Conservation (phyloP, 2,329 filamentous ascomycete genomes). For the Pseudohalonectria lignicola region DNA sequence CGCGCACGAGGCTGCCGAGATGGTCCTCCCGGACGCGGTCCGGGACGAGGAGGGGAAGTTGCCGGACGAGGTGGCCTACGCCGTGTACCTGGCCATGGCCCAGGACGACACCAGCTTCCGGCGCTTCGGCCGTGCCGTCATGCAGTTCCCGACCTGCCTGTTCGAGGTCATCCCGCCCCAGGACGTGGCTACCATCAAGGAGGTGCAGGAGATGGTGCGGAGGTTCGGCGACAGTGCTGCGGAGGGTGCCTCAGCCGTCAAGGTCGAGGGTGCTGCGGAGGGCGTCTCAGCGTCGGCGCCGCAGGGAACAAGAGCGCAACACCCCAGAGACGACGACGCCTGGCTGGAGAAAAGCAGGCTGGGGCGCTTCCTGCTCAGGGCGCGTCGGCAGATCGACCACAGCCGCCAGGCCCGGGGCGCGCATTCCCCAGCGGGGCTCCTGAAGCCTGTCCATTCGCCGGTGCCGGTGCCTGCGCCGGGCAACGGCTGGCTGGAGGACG, state of each 20-base stretch:
- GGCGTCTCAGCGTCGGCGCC: too few species aligned
- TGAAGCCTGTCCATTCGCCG: constrained; percentile 16
- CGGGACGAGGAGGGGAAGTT: constrained; percentile 20
- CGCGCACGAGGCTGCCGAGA: background rate
- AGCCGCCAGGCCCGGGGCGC: constrained; percentile 33
- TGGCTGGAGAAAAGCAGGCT: constrained; percentile 15
- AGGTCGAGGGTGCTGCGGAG: too few species aligned
- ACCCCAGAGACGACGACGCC: too few species aligned
- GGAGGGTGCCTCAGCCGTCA: too few species aligned
- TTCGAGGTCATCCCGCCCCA: constrained; percentile 50
- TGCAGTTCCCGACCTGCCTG: constrained; percentile 31
- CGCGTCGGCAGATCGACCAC: constrained; percentile 35
- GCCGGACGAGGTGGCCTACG: constrained; percentile 52
- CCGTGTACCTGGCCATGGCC: constrained; percentile 55
- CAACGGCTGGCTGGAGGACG: constrained; percentile 7
- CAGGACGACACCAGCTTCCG: constrained; percentile 51
- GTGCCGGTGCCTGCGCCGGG: background rate
- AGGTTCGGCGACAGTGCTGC: constrained; percentile 38
- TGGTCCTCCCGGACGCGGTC: background rate
- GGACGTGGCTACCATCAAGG: constrained; percentile 40
- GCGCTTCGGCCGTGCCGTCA: constrained; percentile 34
- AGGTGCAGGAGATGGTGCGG: constrained; percentile 40
- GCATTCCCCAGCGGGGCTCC: background rate
- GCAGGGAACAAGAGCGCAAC: too few species aligned
- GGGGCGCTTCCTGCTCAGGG: constrained; percentile 35